These are phyloP conservation scores for Diaporthe citri DNA, from an alignment of 2,329 filamentous ascomycete genomes.

Conservation along the genomic window DNA sequence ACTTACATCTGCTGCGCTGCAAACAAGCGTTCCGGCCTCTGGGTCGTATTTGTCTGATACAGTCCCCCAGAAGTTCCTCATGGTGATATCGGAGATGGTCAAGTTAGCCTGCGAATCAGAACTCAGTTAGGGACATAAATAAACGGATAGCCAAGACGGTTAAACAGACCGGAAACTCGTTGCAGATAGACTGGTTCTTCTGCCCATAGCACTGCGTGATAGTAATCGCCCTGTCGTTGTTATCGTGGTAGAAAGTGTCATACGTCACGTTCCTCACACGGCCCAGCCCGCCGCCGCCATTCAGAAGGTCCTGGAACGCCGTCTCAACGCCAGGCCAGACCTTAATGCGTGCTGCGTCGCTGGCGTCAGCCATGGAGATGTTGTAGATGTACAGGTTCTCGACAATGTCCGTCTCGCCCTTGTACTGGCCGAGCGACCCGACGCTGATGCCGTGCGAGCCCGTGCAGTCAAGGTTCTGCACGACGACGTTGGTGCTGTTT, in stretches of 20 bases:
- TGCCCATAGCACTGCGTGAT: conserved; percentile 72
- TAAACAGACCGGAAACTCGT: conserved; percentile 48
- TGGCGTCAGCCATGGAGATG: conserved; percentile 46
- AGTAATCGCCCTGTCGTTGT: conserved; percentile 72
- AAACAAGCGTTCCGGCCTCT: not conserved
- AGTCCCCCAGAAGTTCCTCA: conserved; percentile 62
- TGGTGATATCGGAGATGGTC: conserved; percentile 67
- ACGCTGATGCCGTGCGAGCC: conserved; percentile 62
- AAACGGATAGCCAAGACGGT: not conserved
- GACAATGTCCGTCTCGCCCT: conserved; percentile 53
- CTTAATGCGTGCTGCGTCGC: conserved; percentile 73
- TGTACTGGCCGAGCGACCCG: conserved; percentile 57
- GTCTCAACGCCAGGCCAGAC: conserved; percentile 66
- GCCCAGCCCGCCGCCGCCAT: conserved; percentile 35
- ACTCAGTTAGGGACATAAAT: too few species aligned
- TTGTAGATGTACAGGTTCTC: conserved; percentile 56
- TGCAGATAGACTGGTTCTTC: conserved; percentile 47
- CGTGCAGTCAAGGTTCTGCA: conserved; percentile 57
- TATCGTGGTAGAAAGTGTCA: conserved; percentile 66
- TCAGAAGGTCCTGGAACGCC: conserved; percentile 20
- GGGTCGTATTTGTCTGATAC: conserved; percentile 7
- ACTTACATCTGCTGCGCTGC: conserved; percentile 23
- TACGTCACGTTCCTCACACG: conserved; percentile 58
- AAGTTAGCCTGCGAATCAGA: conserved; percentile 48
- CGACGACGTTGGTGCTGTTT: conserved; percentile 53